Conservation (phyloP, 768 basidiomycete genomes). For the Rhodotorula diobovata region DNA sequence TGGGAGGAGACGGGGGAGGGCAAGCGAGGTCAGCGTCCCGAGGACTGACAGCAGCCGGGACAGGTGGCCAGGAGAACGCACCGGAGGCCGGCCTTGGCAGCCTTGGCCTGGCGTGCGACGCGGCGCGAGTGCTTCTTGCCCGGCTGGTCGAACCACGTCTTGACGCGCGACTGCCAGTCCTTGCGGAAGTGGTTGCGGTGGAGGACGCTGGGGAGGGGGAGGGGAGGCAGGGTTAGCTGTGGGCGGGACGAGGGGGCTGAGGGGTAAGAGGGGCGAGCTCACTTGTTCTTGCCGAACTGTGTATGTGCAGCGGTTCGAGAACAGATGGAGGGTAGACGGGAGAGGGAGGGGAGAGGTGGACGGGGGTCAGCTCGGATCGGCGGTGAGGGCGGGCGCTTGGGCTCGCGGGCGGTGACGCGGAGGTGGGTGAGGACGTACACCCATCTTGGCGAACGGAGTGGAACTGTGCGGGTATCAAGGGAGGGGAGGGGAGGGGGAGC, state of each 20-base stretch:
- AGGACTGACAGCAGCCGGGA: no score
- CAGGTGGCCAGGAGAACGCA: slow-evolving; percentile 52
- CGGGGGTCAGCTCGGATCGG: neutral
- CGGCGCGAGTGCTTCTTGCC: slow-evolving; percentile 95
- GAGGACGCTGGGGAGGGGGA: slow-evolving; percentile 62
- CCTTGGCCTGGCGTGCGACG: slow-evolving; percentile 84
- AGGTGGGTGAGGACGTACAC: neutral
- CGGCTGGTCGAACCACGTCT: slow-evolving; percentile 99
- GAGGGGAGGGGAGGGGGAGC: no score
- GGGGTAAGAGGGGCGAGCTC: neutral
- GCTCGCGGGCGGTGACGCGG: no score
- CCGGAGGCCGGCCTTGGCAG: slow-evolving; percentile 82
- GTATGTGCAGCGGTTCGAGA: neutral
- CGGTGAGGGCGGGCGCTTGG: no score
- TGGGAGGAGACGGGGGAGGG: neutral
- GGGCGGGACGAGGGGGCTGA: no score
- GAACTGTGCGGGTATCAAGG: neutral
- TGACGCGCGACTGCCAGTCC: slow-evolving; percentile 86
- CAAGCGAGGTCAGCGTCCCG: neutral
- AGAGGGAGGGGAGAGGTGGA: neutral
- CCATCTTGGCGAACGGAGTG: neutral
- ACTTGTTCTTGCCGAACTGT: slow-evolving; percentile 23
- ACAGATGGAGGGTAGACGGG: no score
- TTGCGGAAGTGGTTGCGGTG: slow-evolving; percentile 94
- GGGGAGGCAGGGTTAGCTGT: neutral